Evolutionary conservation across 441 rosid species (phyloP).

Genomic region (Mallotus repandus): DNA sequence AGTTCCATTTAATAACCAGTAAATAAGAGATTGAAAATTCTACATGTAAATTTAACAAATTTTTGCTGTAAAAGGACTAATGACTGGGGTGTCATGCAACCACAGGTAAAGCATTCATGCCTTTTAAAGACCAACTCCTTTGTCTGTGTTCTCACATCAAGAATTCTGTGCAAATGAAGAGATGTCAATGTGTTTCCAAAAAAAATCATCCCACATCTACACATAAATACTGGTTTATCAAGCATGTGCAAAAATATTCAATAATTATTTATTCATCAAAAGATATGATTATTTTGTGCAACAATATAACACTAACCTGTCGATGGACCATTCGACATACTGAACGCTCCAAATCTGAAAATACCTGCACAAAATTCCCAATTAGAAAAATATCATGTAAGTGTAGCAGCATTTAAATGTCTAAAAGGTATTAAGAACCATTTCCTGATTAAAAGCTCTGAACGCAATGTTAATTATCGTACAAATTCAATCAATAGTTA

Average conservation of each 20-base stretch:
- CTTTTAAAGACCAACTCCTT: neutral
- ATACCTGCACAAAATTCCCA: conserved; percentile 54
- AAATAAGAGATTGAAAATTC: neutral
- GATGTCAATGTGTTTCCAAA: conserved; percentile 20
- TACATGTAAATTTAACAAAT: conserved; percentile 4
- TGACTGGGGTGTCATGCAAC: neutral
- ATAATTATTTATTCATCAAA: neutral
- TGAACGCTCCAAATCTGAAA: conserved; percentile 95
- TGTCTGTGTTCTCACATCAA: neutral
- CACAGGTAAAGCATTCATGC: neutral
- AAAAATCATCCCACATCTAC: neutral
- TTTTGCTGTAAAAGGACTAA: neutral
- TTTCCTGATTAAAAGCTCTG: neutral
- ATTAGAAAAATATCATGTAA: neutral
- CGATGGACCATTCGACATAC: conserved; percentile 93
- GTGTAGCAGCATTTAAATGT: neutral
- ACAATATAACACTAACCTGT: conserved; percentile 59
- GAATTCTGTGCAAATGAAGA: conserved; percentile 7
- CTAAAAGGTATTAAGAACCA: neutral
- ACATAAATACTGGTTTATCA: neutral
- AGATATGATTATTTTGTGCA: neutral
- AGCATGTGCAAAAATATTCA: conserved; percentile 3
- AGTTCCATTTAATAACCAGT: neutral
- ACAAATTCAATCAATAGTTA: neutral
- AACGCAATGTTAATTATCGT: neutral